Base-by-base conservation (phyloP, 805 yeast genomes). In the Myxozyma melibiosi region DNA sequence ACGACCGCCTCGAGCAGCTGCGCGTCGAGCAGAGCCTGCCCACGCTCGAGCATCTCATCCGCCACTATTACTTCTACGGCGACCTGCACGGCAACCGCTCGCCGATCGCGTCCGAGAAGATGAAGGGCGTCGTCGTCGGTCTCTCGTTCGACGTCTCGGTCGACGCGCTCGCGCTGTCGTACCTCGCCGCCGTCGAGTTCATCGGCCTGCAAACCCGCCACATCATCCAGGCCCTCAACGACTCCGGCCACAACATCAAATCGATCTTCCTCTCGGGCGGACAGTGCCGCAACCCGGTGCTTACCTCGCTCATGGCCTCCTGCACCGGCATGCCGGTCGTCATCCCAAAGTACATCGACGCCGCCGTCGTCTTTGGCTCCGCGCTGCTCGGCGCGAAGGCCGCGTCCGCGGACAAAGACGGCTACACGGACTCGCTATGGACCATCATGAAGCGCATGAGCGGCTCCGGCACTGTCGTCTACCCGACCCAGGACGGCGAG, bases 201-300 rank as follows among this genome's bases (percentile, higher is more conserved):
- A 91, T 94, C 71, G 97, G 96, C 48, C 96, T 90, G 70, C 99
- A 94, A 76, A 92, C 98, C 0, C 83, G 97, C 67, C 99, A 94
- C 67, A 94, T 94, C 68, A 85, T 92, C 34, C 94, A 88, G 65
- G 84, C 84, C 61, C 86, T 94, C 90, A 84, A 83, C 65, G 73
- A 77, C 53, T 77, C 87, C 2, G 99, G 99, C 1, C 96, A 92
- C 74, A 64, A 76, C 9, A 81, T 94, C 61, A 76, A 80, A 18
- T 80, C 89, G 22, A 84, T 94, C 60, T 94, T 85, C 74, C 84
- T 94, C 84, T 84, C 92, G 60, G 99, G 99, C 55, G 98, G 99
- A 33, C 99, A 94, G 72, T 91, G 97, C 72, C 83, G 97, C 69
- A 94, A 94, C 73, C 87, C 90, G 16, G 76, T 94, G 55, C 78